Conservation (phyloP, 768 basidiomycete species). For the Lactifluus echinatus region DNA sequence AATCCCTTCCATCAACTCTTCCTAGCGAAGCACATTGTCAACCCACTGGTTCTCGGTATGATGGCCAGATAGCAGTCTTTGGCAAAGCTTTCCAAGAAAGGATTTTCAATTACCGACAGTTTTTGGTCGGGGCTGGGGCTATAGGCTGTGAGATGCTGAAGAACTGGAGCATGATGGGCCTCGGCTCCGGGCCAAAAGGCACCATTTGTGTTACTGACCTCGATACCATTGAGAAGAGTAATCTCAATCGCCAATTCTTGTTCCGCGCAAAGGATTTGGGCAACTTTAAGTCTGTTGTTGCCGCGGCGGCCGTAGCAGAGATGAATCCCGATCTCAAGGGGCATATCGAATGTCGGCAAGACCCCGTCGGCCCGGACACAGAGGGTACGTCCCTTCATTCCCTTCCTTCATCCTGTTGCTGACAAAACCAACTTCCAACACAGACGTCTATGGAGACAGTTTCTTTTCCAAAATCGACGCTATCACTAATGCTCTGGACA, state of each 20-base stretch:
- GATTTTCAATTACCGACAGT: constrained; percentile 82
- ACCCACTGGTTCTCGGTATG: constrained; percentile 78
- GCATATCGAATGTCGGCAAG: constrained; percentile 83
- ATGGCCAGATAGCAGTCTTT: constrained; percentile 93
- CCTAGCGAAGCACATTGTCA: constrained; percentile 81
- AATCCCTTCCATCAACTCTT: constrained; percentile 71
- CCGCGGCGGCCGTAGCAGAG: constrained; percentile 80
- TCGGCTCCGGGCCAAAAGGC: constrained; percentile 72
- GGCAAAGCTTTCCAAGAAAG: constrained; percentile 89
- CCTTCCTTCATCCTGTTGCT: no score
- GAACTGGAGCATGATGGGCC: constrained; percentile 99
- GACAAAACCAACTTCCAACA: constrained; percentile 13
- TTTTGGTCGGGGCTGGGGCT: constrained; percentile 97
- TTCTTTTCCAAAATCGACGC: constrained; percentile 88
- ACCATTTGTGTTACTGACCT: constrained; percentile 90
- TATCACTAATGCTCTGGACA: constrained; percentile 96
- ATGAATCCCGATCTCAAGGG: constrained; percentile 92
- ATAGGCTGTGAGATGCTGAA: constrained; percentile 99
- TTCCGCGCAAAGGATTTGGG: constrained; percentile 95
- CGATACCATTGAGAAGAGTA: constrained; percentile 99
- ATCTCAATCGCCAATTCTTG: constrained; percentile 95
- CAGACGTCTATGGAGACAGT: constrained; percentile 79
- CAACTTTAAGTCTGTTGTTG: constrained; percentile 94
- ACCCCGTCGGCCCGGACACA: constrained; percentile 86
- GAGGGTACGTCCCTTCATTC: constrained; percentile 56